Conservation (phyloP, 2,329 filamentous ascomycete genomes). For the Teratosphaeria zuluensis region DNA sequence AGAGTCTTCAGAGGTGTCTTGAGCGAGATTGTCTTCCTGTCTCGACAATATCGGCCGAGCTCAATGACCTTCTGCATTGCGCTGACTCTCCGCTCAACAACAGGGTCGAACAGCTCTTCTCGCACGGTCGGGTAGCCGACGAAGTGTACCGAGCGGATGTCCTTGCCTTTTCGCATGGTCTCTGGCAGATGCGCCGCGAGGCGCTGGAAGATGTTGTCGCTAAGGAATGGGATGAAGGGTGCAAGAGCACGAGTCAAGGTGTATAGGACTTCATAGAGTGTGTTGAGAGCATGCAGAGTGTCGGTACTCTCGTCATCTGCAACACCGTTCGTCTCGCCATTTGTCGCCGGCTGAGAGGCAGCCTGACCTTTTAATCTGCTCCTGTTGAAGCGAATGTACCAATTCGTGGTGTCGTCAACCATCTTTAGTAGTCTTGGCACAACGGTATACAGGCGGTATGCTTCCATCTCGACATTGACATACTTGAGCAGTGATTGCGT, state of each 20-base stretch:
- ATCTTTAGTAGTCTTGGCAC: conserved; percentile 63
- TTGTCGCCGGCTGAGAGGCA: conserved; percentile 11
- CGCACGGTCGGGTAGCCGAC: conserved; percentile 80
- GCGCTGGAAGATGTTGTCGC: conserved; percentile 84
- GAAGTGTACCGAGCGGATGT: conserved; percentile 85
- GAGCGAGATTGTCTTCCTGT: conserved; percentile 71
- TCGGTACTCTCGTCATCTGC: conserved; percentile 66
- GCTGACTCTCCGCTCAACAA: conserved; percentile 74
- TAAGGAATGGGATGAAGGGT: conserved; percentile 91
- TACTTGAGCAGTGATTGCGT: conserved; percentile 87
- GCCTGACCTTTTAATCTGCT: conserved; percentile 68
- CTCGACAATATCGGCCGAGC: conserved; percentile 73
- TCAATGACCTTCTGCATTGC: conserved; percentile 97
- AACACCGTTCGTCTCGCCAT: conserved; percentile 12
- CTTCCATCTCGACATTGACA: conserved; percentile 84
- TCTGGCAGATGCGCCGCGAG: conserved; percentile 74
- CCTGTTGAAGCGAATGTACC: conserved; percentile 94
- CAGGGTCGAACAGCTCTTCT: conserved; percentile 76
- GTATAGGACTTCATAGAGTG: conserved; percentile 85
- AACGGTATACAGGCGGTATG: conserved; percentile 68
- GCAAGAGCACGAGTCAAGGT: conserved; percentile 81
- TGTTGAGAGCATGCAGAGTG: conserved; percentile 83
- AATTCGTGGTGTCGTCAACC: conserved; percentile 95
- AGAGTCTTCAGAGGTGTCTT: conserved; percentile 88
- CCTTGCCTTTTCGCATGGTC: conserved; percentile 52